These are phyloP conservation scores for Fusarium pininemorale DNA, from an alignment of 2,329 filamentous ascomycete genomes.

Conservation along the genomic window DNA sequence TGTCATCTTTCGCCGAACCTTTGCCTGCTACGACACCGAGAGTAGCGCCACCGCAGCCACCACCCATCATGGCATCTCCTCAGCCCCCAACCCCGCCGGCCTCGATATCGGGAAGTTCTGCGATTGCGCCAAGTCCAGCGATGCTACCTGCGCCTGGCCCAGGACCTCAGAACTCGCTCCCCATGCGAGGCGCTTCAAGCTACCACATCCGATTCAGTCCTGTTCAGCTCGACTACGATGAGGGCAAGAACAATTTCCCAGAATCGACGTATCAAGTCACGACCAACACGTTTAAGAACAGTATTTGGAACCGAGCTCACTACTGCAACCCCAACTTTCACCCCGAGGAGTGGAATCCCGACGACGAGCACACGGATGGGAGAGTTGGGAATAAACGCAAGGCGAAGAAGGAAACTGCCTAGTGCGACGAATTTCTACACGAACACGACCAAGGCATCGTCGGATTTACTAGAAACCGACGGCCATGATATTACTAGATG, in stretches of 20 bases:
- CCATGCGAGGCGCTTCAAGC: conserved; percentile 25
- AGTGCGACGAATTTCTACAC: neutral
- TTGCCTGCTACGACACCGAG: conserved; percentile 34
- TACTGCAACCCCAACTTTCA: conserved; percentile 69
- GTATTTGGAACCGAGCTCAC: conserved; percentile 72
- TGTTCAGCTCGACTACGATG: conserved; percentile 58
- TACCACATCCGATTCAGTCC: conserved; percentile 61
- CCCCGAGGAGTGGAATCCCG: conserved; percentile 55
- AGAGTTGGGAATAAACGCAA: conserved; percentile 42
- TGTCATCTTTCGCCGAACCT: conserved; percentile 45
- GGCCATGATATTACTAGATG: conserved; percentile 12
- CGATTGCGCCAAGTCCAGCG: conserved; percentile 25
- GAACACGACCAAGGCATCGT: neutral
- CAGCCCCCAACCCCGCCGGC: conserved; percentile 45
- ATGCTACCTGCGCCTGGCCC: conserved; percentile 33
- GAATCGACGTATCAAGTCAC: conserved; percentile 59
- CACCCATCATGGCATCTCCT: conserved; percentile 46
- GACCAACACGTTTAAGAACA: conserved; percentile 71
- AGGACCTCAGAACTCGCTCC: conserved; percentile 19
- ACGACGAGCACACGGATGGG: conserved; percentile 49
- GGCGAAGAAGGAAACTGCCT: conserved; percentile 34
- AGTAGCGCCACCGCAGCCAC: conserved; percentile 36
- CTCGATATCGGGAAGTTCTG: conserved; percentile 42
- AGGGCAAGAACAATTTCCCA: conserved; percentile 53
- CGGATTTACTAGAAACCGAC: conserved; percentile 8